phyloP scores from a whole-genome alignment of 345 rosid species.

The Salix brachista region DNA sequence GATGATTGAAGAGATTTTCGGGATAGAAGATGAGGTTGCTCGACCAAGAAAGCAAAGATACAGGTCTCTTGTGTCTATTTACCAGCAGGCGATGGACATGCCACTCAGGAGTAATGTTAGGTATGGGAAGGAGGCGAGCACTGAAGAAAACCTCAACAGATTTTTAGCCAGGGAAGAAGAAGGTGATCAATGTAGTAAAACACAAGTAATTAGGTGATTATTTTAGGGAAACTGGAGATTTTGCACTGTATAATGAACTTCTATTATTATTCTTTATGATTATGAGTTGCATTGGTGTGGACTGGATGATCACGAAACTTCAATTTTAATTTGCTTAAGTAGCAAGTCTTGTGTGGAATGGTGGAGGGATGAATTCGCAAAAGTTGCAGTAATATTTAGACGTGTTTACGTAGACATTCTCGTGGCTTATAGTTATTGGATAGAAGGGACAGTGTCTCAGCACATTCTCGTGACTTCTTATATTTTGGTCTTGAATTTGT shows the following conservation, averaged over 20 bases:
- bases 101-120: neutral
- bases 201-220: neutral
- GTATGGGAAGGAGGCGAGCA: neutral
- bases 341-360: no score
- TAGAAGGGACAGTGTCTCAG: no score
- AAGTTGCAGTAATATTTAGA: no score
- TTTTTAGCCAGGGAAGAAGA: neutral
- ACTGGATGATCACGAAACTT: neutral
- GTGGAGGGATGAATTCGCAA: no score
- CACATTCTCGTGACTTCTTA: no score
- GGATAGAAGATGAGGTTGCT: constrained; percentile 25
- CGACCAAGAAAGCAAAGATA: constrained; percentile 28
- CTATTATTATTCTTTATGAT: neutral
- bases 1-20: constrained; percentile 38
- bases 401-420: no score
- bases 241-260: neutral
- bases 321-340: neutral
- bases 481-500: no score
- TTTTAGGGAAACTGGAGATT: neutral
- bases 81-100: constrained; percentile 2
- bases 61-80: constrained; percentile 32
- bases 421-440: no score
- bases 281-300: neutral
- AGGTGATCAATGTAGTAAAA: neutral
- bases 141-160: neutral